Conservation (phyloP, 345 rosid genomes). For the Bruguiera gymnorhiza region DNA sequence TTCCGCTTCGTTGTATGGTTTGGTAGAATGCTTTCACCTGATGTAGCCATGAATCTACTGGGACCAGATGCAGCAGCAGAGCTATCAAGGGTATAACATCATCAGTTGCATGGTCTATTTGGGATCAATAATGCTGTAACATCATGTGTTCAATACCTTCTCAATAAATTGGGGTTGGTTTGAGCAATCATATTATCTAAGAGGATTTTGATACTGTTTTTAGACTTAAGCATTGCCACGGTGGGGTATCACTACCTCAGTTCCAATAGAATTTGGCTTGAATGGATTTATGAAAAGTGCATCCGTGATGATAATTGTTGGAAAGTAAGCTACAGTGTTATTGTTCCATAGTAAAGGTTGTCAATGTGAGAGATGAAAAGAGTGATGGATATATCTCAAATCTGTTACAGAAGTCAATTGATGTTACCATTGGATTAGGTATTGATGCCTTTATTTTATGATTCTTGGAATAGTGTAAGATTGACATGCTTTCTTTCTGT, state of each 20-base stretch:
- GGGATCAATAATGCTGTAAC: neutral
- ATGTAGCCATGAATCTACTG: conserved; percentile 68
- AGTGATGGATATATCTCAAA: too few species aligned
- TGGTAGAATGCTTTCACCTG: conserved; percentile 95
- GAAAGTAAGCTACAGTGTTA: too few species aligned
- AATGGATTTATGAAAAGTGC: neutral
- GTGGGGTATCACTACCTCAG: neutral
- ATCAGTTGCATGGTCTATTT: conserved; percentile 1
- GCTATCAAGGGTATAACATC: conserved; percentile 67
- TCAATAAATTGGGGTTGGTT: neutral
- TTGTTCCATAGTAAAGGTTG: too few species aligned
- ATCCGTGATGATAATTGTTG: too few species aligned
- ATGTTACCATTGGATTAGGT: too few species aligned
- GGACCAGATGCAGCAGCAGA: conserved; percentile 88
- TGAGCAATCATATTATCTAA: neutral
- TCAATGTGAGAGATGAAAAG: too few species aligned
- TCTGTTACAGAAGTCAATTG: too few species aligned
- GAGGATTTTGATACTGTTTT: neutral
- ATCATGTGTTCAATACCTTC: neutral
- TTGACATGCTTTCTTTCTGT: conserved; percentile 4
- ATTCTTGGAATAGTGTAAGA: neutral
- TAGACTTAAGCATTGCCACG: neutral
- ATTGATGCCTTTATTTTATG: too few species aligned
- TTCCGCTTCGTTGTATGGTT: conserved; percentile 85
- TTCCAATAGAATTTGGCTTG: neutral